Evolutionary conservation across 2,329 filamentous ascomycete species (phyloP), one percentile per base, ranked within the genome.

Genomic region (Beauveria bassiana): DNA sequence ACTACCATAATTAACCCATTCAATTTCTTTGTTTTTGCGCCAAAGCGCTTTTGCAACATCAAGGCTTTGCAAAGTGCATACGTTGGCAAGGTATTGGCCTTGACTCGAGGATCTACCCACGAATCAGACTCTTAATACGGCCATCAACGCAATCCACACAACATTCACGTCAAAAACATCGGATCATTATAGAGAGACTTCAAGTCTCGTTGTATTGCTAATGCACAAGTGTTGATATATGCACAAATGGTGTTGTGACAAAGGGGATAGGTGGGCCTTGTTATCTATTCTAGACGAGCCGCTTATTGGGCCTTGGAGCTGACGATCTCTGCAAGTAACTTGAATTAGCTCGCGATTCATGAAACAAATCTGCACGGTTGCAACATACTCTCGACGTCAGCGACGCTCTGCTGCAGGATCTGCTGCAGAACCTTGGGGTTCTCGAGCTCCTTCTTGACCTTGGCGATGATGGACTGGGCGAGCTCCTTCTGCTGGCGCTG

Each of bases 361-460:
- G 5, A 14, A 10, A 5, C 12, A 22, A 0, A 20, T 7, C 2
- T 7, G 20, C 12, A 18, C 53, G 7, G 31, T 51, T 34, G 73
- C n/a, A 26, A 72, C 73, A 69, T 83, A 97, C 93, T 93, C 87
- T 99, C 95, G 74, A 99, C 88, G 78, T 99, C 95, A 67, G 89
- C 80, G 73, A 99, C 86, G 77, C 92, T 96, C 85, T 99, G 95
- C 81, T 95, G 89, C 70, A 99, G 87, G 73, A 99, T 97, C 82
- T 97, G 92, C 84, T 97, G 91, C 71, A 99, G 87, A 68, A 88
- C 85, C 86, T 93, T 98, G 77, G 96, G 95, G 85, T 90, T 97
- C 85, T 97, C 91, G 63, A 99, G 87, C 85, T 98, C 93, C 87
- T 98, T 98, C 79, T 90, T 88, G 75, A 98, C 95, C 87, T 97